Evolutionary conservation across 2,329 filamentous ascomycete genomes (phyloP), one percentile per base, ranked within the genome.

Genomic region (Apiospora malaysiana): DNA sequence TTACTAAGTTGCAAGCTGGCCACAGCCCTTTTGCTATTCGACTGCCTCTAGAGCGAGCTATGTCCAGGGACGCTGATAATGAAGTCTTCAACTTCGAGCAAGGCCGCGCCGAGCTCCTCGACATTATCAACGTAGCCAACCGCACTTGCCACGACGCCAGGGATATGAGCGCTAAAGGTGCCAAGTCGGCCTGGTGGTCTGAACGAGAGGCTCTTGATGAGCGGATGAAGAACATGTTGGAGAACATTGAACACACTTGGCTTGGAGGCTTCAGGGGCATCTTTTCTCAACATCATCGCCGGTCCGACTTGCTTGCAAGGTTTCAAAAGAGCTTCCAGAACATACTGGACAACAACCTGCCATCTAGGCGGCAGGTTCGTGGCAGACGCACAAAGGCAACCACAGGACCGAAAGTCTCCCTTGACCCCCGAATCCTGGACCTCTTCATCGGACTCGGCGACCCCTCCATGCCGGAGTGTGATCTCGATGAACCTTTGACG

Each of bases 181-280:
- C 92, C 40, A 94, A 94, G 79, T 89, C 89, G 49, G 91, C 91
- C 66, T 99, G 96, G 96, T 99, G 96, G 95, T 89, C 88, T 5
- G 92, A 95, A 78, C 90, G 97, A 18, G 92, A 96, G 80, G 88
- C 88, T 2, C 85, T 99, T 21, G 96, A 99, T 78, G 83, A 84
- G 43, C 90, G 94, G 12, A 86, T 99, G 32, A 91, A 90, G 73
- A 91, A 93, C 68, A 87, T 99, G 12, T 85, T 99, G 1, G 86
- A 91, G 69, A 97, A 94, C 72, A 92, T 99, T 49, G 95, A 99
- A 81, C 92, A 93, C 72, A 91, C 96, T 27, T 99, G 96, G 96
- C 89, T 99, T 6, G 95, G 95, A 67, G 96, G 96, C 0, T 99
- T 99, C 86, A 92, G 91, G 71, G 95, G 95, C 21, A 92, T 99